These are phyloP conservation scores for Olyra latifolia DNA, from an alignment of 176 grass and related monocot genomes.

Conservation along the genomic window DNA sequence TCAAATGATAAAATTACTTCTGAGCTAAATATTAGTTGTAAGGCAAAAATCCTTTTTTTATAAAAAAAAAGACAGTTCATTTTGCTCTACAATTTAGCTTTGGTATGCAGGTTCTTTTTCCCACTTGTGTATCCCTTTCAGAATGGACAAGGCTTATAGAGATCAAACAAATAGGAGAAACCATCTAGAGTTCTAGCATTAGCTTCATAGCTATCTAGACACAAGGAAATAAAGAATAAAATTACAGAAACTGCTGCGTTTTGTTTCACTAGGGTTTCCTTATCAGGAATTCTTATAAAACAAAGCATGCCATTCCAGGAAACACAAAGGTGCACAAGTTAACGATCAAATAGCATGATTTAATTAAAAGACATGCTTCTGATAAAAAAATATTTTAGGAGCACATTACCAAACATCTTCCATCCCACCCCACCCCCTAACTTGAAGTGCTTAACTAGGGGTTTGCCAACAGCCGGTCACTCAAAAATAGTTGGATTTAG, in stretches of 20 bases:
- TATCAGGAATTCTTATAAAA: background rate
- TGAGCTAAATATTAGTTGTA: background rate
- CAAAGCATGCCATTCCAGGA: background rate
- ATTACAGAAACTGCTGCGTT: background rate
- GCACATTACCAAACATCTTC: background rate
- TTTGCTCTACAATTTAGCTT: background rate
- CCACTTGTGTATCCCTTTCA: background rate
- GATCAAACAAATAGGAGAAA: background rate
- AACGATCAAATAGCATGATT: background rate
- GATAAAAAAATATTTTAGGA: background rate
- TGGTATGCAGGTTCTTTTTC: background rate
- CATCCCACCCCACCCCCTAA: too few species aligned
- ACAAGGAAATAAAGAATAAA: background rate
- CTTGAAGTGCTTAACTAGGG: background rate
- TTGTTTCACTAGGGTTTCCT: background rate
- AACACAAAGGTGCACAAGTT: background rate
- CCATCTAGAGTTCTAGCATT: background rate
- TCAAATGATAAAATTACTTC: background rate
- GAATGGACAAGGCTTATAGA: background rate
- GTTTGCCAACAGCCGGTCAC: background rate
- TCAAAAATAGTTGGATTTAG: background rate
- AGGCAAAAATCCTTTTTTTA: background rate
- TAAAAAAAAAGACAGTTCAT: background rate
- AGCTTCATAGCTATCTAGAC: background rate
- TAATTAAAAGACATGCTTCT: background rate